Percentiles rank a stretch among this genome's conserved stretches.
phyloP scores from a whole-genome alignment of 345 rosid genomes.

The Cardamine resedifolia region DNA sequence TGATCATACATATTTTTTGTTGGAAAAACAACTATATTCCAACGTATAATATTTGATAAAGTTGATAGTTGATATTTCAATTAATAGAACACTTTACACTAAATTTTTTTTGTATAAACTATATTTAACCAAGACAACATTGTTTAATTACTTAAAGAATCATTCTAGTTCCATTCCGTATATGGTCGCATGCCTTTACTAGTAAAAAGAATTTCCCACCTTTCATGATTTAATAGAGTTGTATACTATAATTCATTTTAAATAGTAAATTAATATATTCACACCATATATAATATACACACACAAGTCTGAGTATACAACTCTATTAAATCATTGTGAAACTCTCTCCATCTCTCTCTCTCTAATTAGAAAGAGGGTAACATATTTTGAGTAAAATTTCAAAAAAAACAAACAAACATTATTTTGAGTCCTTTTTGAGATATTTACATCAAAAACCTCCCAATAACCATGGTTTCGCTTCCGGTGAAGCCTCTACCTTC shows the following conservation, averaged over 20 bases:
- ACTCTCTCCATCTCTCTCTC: slow-evolving; percentile 20
- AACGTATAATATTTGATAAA: neutral
- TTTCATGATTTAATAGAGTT: neutral
- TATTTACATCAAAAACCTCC: slow-evolving; percentile 13
- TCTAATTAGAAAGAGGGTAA: slow-evolving; percentile 21
- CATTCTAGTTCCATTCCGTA: slow-evolving; percentile 4
- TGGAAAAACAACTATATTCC: neutral
- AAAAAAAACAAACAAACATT: too few species aligned
- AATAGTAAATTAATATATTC: neutral
- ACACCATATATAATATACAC: neutral
- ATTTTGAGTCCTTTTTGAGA: slow-evolving; percentile 16
- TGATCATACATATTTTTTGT: too few species aligned
- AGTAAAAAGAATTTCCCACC: neutral
- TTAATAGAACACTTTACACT: neutral
- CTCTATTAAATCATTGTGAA: too few species aligned
- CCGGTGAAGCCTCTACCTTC: slow-evolving; percentile 33
- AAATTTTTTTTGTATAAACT: neutral
- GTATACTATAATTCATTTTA: neutral
- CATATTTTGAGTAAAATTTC: slow-evolving; percentile 22
- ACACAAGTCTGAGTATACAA: too few species aligned
- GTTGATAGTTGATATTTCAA: too few species aligned
- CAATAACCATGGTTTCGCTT: slow-evolving; percentile 30
- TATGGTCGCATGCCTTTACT: neutral
- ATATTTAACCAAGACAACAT: neutral
- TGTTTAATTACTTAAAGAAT: neutral